Percentiles rank a stretch among this genome's conserved stretches.
These are phyloP conservation scores for Astrothelium subdiscretum DNA, from an alignment of 495 filamentous ascomycete species.

Conservation along the genomic window DNA sequence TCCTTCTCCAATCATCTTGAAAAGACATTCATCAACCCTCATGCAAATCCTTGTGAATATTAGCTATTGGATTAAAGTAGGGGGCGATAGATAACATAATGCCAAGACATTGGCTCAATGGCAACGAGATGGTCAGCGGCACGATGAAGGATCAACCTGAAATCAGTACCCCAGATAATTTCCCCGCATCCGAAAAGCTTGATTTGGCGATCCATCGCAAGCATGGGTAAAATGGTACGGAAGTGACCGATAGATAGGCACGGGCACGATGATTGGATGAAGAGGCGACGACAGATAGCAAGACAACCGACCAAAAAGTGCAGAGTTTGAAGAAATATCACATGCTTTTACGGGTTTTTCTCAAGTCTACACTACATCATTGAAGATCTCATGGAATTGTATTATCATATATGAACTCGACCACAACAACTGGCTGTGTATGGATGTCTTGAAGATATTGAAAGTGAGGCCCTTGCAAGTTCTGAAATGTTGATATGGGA, in stretches of 20 bases:
- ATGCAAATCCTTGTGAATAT: neutral
- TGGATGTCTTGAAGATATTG: no score
- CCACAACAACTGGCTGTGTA: no score
- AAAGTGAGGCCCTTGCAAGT: no score
- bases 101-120: neutral
- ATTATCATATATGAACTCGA: no score
- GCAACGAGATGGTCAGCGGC: no score
- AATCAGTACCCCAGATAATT: neutral
- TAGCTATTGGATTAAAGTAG: neutral
- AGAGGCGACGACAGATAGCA: neutral
- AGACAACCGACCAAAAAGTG: neutral
- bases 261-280: neutral
- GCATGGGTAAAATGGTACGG: neutral
- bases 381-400: no score
- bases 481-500: no score
- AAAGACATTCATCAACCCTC: neutral
- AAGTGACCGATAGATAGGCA: neutral
- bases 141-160: neutral
- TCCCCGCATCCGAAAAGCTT: slow-evolving; percentile 1
- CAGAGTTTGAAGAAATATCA: neutral
- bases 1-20: neutral
- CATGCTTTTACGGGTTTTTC: no score
- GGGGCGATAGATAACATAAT: neutral
- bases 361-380: no score
- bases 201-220: neutral